Conservation (phyloP, 768 basidiomycete species). For the Obba rivulosa region DNA sequence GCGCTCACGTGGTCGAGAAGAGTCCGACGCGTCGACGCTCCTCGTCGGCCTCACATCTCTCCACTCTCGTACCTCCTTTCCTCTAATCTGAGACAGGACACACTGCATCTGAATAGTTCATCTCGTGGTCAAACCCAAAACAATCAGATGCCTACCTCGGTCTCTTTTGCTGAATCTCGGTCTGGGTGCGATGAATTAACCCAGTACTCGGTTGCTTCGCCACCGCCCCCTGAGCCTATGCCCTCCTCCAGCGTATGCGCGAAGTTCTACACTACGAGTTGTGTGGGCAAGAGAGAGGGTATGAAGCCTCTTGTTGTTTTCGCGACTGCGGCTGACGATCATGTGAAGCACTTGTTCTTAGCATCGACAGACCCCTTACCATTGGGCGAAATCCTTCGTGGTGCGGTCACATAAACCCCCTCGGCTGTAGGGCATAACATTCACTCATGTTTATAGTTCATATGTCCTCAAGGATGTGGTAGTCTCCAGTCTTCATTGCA, state of each 20-base stretch:
- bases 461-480: conserved; percentile 60
- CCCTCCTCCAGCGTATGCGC: conserved; percentile 52
- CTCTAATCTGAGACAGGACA: too few relatives aligned
- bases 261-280: conserved; percentile 56
- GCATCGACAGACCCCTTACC: conserved; percentile 54
- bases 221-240: too few relatives aligned
- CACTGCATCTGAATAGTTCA: too few relatives aligned
- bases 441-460: conserved; percentile 26
- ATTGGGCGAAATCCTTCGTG: conserved; percentile 75
- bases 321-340: neutral
- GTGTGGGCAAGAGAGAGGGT: conserved; percentile 68
- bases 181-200: neutral
- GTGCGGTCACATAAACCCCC: conserved; percentile 28
- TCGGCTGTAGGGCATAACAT: neutral
- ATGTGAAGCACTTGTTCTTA: conserved; percentile 52
- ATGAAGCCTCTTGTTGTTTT: neutral
- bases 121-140: too few relatives aligned
- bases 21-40: neutral
- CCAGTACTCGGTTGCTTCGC: too few relatives aligned
- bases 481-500: conserved; percentile 72
- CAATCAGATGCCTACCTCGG: neutral
- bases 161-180: neutral
- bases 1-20: conserved; percentile 2
- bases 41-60: too few relatives aligned
- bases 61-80: too few relatives aligned